Percentiles rank a stretch among this genome's conserved stretches.
Evolutionary conservation across 176 grass and related monocot species (phyloP).

Genomic region (Rhynchospora pubera): DNA sequence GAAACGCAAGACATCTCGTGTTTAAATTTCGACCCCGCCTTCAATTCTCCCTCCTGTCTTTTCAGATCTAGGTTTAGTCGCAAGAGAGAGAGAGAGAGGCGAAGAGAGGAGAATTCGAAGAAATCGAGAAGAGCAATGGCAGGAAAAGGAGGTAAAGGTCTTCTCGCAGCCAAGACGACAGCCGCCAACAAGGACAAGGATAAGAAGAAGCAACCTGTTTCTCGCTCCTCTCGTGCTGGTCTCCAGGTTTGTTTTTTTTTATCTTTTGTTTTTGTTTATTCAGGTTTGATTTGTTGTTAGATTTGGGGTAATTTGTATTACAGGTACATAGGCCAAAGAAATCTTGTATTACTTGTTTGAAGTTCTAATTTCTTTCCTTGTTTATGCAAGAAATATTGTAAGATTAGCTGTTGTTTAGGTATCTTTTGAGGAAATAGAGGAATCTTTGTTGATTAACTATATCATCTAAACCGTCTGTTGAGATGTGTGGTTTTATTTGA

Average conservation of each 20-base stretch:
- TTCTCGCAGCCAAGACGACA: slow-evolving; percentile 60
- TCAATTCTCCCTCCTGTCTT: not conserved
- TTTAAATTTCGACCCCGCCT: slow-evolving; percentile 6
- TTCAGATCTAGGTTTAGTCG: slow-evolving; percentile 22
- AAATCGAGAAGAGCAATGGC: slow-evolving; percentile 29
- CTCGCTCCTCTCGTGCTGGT: slow-evolving; percentile 60
- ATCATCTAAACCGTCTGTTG: no score
- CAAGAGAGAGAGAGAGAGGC: not conserved
- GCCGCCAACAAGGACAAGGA: slow-evolving; percentile 67
- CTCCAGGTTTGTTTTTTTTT: slow-evolving; percentile 58
- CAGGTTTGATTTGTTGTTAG: not conserved
- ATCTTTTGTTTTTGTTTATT: not conserved
- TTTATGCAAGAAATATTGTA: not conserved
- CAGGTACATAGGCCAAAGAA: not conserved
- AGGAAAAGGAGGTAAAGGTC: slow-evolving; percentile 73
- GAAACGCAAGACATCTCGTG: not conserved
- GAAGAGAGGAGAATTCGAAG: not conserved
- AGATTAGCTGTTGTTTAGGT: not conserved
- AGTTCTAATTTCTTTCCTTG: not conserved
- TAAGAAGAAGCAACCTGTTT: slow-evolving; percentile 66
- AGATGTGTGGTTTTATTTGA: no score
- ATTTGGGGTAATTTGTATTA: not conserved
- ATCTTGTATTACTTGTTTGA: not conserved
- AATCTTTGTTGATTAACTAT: not conserved
- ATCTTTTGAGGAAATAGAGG: not conserved